Evolutionary conservation across 2,329 filamentous ascomycete species (phyloP).

Genomic region (Aspergillus tanneri): DNA sequence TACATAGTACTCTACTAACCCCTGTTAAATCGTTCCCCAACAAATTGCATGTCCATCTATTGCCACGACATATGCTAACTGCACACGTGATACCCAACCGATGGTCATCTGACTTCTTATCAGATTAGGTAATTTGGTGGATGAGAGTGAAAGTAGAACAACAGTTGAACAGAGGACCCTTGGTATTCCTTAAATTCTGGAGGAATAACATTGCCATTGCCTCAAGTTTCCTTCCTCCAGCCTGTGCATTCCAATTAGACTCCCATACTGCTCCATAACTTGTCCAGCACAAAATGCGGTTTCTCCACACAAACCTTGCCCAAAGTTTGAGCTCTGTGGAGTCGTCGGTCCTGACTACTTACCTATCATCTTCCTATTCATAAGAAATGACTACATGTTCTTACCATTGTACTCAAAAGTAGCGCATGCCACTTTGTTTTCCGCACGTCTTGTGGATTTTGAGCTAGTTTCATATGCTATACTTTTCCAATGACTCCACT

Average conservation of each 20-base stretch:
- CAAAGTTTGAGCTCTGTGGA: no score
- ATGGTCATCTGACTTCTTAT: background rate
- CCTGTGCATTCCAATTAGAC: no score
- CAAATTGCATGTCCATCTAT: background rate
- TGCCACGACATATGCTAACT: background rate
- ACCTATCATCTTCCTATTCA: background rate
- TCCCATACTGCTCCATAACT: no score
- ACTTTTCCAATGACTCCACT: background rate
- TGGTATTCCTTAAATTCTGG: no score
- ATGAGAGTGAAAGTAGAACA: no score
- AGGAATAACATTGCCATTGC: no score
- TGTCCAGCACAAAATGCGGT: no score
- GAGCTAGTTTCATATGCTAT: background rate
- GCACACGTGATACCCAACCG: background rate
- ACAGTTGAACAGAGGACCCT: no score
- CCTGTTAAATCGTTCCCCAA: background rate
- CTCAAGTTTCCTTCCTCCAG: no score
- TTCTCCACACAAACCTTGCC: no score
- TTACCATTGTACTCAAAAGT: no score
- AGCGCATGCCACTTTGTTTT: background rate
- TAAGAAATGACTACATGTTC: background rate
- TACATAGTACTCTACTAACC: background rate
- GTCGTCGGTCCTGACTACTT: background rate
- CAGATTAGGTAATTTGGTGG: no score
- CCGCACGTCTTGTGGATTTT: constrained; percentile 3